These are phyloP conservation scores for Bipolaris gigantea DNA, from an alignment of 2,329 filamentous ascomycete genomes.

Conservation along the genomic window DNA sequence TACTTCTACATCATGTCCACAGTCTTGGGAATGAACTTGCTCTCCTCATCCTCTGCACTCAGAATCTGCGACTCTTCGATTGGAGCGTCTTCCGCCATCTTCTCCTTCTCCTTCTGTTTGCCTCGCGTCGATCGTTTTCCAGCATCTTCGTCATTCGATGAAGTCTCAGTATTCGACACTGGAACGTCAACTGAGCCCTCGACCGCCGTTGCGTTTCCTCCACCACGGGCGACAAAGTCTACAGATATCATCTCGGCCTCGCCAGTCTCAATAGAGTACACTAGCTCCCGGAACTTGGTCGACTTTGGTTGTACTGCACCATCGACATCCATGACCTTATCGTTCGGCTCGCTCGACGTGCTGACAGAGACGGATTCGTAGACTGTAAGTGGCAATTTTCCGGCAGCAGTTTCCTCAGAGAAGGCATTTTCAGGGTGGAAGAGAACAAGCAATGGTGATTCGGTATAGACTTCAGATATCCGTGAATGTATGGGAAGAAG, in stretches of 20 bases:
- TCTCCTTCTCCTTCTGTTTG: constrained; percentile 55
- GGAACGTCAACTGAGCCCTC: constrained; percentile 37
- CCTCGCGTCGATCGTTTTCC: constrained; percentile 55
- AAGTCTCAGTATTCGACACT: constrained; percentile 13
- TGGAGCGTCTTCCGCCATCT: constrained; percentile 38
- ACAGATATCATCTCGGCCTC: constrained; percentile 98
- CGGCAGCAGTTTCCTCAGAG: constrained; percentile 61
- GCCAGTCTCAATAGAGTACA: constrained; percentile 87
- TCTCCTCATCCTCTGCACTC: constrained; percentile 65
- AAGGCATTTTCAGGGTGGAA: constrained; percentile 71
- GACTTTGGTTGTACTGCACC: constrained; percentile 55
- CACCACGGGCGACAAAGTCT: constrained; percentile 85
- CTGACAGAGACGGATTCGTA: constrained; percentile 72
- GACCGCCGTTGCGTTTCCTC: constrained; percentile 72
- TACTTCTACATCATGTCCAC: background rate
- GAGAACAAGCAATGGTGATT: constrained; percentile 82
- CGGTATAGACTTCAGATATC: constrained; percentile 74
- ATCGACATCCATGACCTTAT: constrained; percentile 61
- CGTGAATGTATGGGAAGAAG: constrained; percentile 76
- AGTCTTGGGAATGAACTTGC: constrained; percentile 43
- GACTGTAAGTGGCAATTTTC: constrained; percentile 84
- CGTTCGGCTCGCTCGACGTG: constrained; percentile 36
- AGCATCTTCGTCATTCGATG: constrained; percentile 49
- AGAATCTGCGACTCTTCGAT: constrained; percentile 46
- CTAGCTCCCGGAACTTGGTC: constrained; percentile 78